Conservation (phyloP, 768 basidiomycete species). For the Russula abietina region DNA sequence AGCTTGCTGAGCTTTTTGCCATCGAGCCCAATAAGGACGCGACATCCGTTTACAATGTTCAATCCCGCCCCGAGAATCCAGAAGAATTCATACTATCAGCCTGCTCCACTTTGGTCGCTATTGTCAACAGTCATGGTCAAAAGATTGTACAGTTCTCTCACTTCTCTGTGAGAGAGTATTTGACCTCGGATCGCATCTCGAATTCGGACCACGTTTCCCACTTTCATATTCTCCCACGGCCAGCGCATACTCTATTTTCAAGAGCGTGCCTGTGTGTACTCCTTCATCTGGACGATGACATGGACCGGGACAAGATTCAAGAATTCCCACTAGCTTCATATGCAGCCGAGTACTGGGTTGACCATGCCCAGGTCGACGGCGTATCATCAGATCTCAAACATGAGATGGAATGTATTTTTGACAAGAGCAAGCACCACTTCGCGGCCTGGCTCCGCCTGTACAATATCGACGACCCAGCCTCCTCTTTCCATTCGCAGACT, state of each 20-base stretch:
- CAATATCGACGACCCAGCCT: no score
- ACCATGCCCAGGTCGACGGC: no score
- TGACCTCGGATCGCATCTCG: neutral
- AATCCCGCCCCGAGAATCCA: neutral
- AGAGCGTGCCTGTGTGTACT: neutral
- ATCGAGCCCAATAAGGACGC: neutral
- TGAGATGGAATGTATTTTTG: no score
- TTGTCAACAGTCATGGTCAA: neutral
- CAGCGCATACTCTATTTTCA: neutral
- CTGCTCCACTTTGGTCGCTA: neutral
- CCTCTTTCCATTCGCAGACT: no score
- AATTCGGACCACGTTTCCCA: neutral
- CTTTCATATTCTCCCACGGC: neutral
- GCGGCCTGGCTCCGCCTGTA: no score
- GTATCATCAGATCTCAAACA: no score
- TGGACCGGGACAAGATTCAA: neutral
- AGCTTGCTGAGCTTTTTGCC: neutral
- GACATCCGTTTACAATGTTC: neutral
- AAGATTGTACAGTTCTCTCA: neutral
- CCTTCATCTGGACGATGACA: neutral
- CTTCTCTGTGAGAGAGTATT: neutral
- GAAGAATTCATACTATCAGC: neutral
- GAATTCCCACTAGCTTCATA: no score
- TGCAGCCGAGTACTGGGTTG: no score
- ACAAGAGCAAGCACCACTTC: no score